phyloP scores from a whole-genome alignment of 768 basidiomycete genomes.

The Hysterangium stoloniferum region DNA sequence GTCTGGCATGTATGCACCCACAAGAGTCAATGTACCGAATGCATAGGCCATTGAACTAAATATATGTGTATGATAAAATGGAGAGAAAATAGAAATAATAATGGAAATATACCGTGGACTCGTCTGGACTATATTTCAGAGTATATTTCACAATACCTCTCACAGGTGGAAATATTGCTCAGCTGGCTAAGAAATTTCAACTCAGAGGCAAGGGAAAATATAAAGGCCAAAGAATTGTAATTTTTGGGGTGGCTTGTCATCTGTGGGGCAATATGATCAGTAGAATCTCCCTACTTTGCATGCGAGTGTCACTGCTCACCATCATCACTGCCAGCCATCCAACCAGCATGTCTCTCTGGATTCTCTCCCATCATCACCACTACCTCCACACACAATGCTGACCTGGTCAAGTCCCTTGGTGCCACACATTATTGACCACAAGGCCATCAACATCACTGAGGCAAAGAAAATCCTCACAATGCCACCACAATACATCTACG shows the following conservation, averaged over 20 bases:
- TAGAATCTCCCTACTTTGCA: not conserved
- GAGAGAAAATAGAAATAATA: no score
- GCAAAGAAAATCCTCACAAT: constrained; percentile 16
- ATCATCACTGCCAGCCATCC: constrained; percentile 10
- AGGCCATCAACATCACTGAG: not conserved
- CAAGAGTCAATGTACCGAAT: no score
- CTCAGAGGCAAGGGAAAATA: constrained; percentile 30
- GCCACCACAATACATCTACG: constrained; percentile 21
- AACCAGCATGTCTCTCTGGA: constrained; percentile 15
- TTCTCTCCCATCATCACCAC: constrained; percentile 17
- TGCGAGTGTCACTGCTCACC: not conserved
- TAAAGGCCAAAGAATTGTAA: constrained; percentile 34
- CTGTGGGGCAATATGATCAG: constrained; percentile 44
- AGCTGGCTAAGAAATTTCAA: no score
- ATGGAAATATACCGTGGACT: no score
- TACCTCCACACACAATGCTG: constrained; percentile 11
- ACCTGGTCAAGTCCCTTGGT: constrained; percentile 10
- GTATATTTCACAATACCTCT: no score
- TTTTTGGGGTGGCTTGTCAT: constrained; percentile 40
- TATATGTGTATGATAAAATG: no score
- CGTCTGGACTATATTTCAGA: no score
- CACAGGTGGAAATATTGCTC: no score
- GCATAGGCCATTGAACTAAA: no score
- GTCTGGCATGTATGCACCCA: no score
- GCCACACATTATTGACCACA: constrained; percentile 24